Evolutionary conservation across 2,329 filamentous ascomycete genomes (phyloP).

Genomic region (Phyllosticta paracitricarpa): DNA sequence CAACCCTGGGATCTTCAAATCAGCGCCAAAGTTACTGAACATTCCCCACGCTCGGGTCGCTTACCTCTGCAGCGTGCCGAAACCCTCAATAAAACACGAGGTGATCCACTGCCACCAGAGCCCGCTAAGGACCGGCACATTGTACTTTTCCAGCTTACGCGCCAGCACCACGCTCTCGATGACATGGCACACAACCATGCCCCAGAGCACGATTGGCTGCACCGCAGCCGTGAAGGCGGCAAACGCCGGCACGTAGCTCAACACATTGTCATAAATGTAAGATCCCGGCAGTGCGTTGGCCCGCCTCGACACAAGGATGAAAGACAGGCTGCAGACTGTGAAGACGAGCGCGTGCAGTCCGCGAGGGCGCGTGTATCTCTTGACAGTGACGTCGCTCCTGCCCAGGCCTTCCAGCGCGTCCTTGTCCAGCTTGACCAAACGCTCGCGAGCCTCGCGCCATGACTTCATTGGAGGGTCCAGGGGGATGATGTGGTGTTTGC

Average conservation of each 20-base stretch:
- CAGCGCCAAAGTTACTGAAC: neutral
- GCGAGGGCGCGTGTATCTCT: slow-evolving; percentile 41
- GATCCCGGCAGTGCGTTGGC: slow-evolving; percentile 26
- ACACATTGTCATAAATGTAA: slow-evolving; percentile 29
- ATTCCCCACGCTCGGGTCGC: neutral
- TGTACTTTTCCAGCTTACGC: slow-evolving; percentile 39
- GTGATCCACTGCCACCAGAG: slow-evolving; percentile 47
- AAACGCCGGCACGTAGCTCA: slow-evolving; percentile 45
- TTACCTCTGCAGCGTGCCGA: slow-evolving; percentile 36
- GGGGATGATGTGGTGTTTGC: slow-evolving; percentile 44
- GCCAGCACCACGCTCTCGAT: slow-evolving; percentile 48
- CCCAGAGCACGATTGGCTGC: slow-evolving; percentile 47
- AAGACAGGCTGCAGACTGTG: slow-evolving; percentile 27
- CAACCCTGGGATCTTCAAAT: slow-evolving; percentile 1
- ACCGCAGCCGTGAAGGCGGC: slow-evolving; percentile 48
- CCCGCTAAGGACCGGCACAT: slow-evolving; percentile 37
- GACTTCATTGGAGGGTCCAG: slow-evolving; percentile 62
- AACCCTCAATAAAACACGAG: slow-evolving; percentile 44
- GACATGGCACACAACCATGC: slow-evolving; percentile 55
- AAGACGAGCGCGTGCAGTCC: slow-evolving; percentile 47
- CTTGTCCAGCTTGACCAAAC: slow-evolving; percentile 64
- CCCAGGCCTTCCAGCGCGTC: slow-evolving; percentile 51
- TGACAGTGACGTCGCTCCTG: slow-evolving; percentile 46
- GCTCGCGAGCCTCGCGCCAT: slow-evolving; percentile 56
- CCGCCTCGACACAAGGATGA: slow-evolving; percentile 20